Conservation (phyloP, 495 filamentous ascomycete species). For the Penicillium paradoxum region DNA sequence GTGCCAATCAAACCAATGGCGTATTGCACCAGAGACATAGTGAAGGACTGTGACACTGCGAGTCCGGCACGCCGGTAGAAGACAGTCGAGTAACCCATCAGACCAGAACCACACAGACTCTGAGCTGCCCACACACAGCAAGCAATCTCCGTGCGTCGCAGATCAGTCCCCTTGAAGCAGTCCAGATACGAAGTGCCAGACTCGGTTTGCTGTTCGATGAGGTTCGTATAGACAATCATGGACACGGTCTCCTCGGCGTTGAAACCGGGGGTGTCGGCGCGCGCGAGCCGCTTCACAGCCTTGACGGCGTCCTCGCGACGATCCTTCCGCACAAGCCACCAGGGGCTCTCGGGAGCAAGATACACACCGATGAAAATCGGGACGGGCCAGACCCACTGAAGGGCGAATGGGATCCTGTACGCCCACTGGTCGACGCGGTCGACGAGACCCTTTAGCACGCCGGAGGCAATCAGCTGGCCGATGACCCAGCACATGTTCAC, state of each 20-base stretch:
- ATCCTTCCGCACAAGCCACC: slow-evolving; percentile 74
- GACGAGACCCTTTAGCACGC: slow-evolving; percentile 52
- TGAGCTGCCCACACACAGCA: slow-evolving; percentile 77
- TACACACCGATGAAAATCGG: slow-evolving; percentile 63
- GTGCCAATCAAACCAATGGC: slow-evolving; percentile 28
- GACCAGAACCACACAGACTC: slow-evolving; percentile 66
- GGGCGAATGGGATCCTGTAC: slow-evolving; percentile 60
- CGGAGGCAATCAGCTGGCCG: slow-evolving; percentile 65
- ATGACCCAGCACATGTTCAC: slow-evolving; percentile 78
- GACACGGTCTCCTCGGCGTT: slow-evolving; percentile 66
- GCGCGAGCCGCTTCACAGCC: slow-evolving; percentile 60
- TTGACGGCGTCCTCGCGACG: slow-evolving; percentile 59
- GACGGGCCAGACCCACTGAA: slow-evolving; percentile 80
- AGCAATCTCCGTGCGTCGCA: slow-evolving; percentile 68
- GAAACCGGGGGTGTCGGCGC: slow-evolving; percentile 53
- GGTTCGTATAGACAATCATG: slow-evolving; percentile 79
- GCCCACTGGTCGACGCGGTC: slow-evolving; percentile 53
- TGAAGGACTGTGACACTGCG: slow-evolving; percentile 32
- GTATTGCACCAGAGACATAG: slow-evolving; percentile 21
- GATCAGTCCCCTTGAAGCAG: slow-evolving; percentile 68
- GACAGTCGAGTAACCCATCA: slow-evolving; percentile 71
- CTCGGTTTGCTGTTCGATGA: slow-evolving; percentile 61
- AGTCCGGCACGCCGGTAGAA: slow-evolving; percentile 51
- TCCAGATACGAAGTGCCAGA: slow-evolving; percentile 59
- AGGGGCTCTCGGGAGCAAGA: slow-evolving; percentile 71